Conservation (phyloP, 441 rosid species). For the Populus hybrid region DNA sequence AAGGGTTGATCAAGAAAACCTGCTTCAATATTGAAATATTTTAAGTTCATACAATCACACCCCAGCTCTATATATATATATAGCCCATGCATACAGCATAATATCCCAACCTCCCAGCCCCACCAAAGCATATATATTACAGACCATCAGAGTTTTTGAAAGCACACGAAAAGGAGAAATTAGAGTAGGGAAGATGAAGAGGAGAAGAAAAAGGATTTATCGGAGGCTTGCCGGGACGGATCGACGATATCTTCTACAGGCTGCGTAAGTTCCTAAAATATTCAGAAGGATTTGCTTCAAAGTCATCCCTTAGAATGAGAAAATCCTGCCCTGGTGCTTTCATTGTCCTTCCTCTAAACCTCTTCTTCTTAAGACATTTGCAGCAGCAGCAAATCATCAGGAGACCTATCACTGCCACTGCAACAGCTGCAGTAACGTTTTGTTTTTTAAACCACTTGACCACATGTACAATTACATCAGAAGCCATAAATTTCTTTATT, state of each 20-base stretch:
- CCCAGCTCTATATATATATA: too few species aligned
- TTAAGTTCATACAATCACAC: not conserved
- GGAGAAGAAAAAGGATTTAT: not conserved
- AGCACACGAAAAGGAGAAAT: not conserved
- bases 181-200: not conserved
- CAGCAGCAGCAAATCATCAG: not conserved
- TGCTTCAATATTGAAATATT: not conserved
- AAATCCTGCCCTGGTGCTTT: not conserved
- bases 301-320: not conserved
- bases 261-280: not conserved
- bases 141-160: not conserved
- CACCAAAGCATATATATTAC: not conserved
- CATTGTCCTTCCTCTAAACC: not conserved
- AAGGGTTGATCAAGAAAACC: not conserved
- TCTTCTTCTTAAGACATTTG: not conserved
- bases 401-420: not conserved
- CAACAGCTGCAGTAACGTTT: not conserved
- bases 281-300: not conserved
- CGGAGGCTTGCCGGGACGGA: not conserved
- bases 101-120: not conserved
- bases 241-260: not conserved
- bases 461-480: not conserved
- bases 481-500: not conserved
- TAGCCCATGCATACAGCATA: not conserved
- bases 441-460: not conserved